Conservation (phyloP, 805 yeast species). For the Schizosaccharomyces pombe region DNA sequence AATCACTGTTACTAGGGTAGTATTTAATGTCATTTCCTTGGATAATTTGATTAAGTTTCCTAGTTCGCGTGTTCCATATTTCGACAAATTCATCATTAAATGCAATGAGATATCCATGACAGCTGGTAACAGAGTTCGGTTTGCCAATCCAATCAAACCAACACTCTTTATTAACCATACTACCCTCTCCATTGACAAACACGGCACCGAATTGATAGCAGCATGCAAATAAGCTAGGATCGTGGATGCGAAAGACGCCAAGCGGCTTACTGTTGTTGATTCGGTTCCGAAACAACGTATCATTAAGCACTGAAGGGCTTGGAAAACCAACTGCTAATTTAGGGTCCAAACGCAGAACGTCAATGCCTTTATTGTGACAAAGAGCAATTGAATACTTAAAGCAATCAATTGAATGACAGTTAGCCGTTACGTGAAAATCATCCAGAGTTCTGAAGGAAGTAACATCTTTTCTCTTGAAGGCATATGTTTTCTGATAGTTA, state of each 20-base stretch:
- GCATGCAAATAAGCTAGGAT: conserved; percentile 26
- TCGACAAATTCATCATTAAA: conserved; percentile 48
- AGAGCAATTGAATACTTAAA: not conserved
- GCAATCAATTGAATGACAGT: not conserved
- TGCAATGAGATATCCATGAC: conserved; percentile 27
- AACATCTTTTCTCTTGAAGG: not conserved
- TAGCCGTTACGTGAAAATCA: not conserved
- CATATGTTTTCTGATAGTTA: not conserved
- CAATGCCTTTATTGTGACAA: conserved; percentile 17
- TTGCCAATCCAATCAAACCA: conserved; percentile 21
- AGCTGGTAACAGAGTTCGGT: conserved; percentile 18
- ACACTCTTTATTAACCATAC: conserved; percentile 17
- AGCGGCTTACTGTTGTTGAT: conserved; percentile 20
- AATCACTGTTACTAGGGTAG: not conserved
- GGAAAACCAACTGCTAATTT: conserved; percentile 36
- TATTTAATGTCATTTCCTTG: conserved; percentile 37
- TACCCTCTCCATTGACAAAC: conserved; percentile 30
- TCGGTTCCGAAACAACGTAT: conserved; percentile 6
- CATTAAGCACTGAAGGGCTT: conserved; percentile 8
- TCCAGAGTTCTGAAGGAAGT: not conserved
- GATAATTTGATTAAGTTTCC: conserved; percentile 33
- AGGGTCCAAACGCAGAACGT: conserved; percentile 36
- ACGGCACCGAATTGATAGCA: conserved; percentile 53
- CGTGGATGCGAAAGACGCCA: conserved; percentile 38
- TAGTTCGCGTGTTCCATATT: conserved; percentile 32